Evolutionary conservation across 257 asterid genomes (phyloP), one percentile per base, ranked within the genome.

Genomic region (Parsonsia alboflavescens): DNA sequence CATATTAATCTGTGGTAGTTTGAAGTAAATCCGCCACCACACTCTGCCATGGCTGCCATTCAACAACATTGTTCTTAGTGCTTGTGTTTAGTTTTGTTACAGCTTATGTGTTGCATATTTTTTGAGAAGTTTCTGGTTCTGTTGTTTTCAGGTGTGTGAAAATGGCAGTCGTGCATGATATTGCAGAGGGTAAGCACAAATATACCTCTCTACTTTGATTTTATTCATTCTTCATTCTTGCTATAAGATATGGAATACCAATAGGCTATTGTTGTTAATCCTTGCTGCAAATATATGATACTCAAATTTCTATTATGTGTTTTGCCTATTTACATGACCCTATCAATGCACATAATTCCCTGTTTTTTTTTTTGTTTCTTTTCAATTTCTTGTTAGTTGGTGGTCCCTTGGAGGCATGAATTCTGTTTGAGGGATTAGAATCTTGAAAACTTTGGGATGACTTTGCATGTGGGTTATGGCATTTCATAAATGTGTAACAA

Each of bases 91-190:
- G 4, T 48, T 71, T 72, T 42, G 58, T 28, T 69, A 33, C 42
- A 50, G 54, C 80, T 65, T 71, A 53, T 44, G 41, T 73, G 39
- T 48, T 9, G 17, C 28, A 45, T 68, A 46, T 56, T 10, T 30
- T 70, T 75, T 64, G 10, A 48, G 39, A 36, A 19, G 61, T 54
- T 69, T 50, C 58, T 11, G 22, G 48, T 0, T 53, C 56, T 70
- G 28, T 70, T 77, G 63, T 77, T 76, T 70, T 73, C 90, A 94
- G 98, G 95, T 94, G 98, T 77, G 81, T 94, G 75, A 94, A 92
- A 84, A 94, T 94, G 93, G 98, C 98, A 36, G 85, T 94, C 64
- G 98, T 93, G 78, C 98, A 93, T 56, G 98, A 93, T 81, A 86
- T 93, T 80, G 98, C 97, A n/a, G 98, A 93, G 89, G 98, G 98